A percentile compares a stretch with the other conserved stretches of the same genome.
These are phyloP conservation scores for Multifurca ochricompacta DNA, from an alignment of 768 basidiomycete species.

Conservation along the genomic window DNA sequence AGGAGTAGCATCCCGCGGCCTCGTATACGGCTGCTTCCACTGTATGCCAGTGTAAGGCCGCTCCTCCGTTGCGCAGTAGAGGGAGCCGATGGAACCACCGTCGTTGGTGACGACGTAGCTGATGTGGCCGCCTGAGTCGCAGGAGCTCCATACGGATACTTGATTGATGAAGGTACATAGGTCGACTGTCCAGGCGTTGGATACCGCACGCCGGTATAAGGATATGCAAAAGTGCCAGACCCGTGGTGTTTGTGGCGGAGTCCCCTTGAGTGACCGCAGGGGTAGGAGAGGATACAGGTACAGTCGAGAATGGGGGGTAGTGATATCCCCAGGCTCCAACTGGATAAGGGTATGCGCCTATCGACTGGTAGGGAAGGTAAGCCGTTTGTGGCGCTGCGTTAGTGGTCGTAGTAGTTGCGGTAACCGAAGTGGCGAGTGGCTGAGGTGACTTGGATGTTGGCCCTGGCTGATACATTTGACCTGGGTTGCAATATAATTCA, in stretches of 20 bases:
- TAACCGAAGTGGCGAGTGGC: background rate
- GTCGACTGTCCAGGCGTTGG: background rate
- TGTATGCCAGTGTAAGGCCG: slow-evolving; percentile 5
- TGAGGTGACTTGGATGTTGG: background rate
- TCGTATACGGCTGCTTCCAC: slow-evolving; percentile 16
- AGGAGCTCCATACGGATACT: slow-evolving; percentile 17
- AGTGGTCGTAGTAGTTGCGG: background rate
- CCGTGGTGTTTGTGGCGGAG: background rate
- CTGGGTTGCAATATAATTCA: background rate
- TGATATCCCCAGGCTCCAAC: slow-evolving; percentile 7
- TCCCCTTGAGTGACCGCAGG: slow-evolving; percentile 2
- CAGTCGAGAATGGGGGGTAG: background rate
- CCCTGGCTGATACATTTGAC: background rate
- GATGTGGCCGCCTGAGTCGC: background rate
- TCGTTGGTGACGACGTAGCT: background rate
- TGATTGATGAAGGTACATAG: slow-evolving; percentile 16
- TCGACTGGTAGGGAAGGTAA: slow-evolving; percentile 3
- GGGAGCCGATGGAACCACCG: background rate
- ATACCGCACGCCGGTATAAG: slow-evolving; percentile 7
- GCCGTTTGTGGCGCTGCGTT: background rate
- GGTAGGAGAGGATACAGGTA: background rate
- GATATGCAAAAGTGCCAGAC: slow-evolving; percentile 10
- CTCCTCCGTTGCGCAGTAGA: background rate
- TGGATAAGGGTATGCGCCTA: slow-evolving; percentile 2
- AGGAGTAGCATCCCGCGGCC: background rate